These are phyloP conservation scores for Mortierella sp. DNA, from an alignment of 371 early-diverging fungal genomes.

Conservation along the genomic window DNA sequence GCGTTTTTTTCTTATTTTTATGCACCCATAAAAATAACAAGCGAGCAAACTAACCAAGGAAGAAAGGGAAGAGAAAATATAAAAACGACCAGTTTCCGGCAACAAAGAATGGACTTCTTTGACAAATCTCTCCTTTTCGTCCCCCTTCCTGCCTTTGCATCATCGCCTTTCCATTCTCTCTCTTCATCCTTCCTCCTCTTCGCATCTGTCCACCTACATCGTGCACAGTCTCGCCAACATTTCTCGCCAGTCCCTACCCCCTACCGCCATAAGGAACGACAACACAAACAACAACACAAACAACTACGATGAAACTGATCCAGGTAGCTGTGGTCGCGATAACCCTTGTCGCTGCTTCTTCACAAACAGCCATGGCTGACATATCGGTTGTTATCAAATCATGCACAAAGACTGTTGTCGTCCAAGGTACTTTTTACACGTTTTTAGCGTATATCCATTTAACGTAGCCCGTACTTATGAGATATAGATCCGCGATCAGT, in stretches of 20 bases:
- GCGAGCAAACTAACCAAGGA: neutral
- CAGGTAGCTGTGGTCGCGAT: neutral
- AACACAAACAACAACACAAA: neutral
- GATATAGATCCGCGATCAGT: neutral
- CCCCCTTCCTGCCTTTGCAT: conserved; percentile 3
- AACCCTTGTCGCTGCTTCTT: neutral
- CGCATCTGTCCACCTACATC: neutral
- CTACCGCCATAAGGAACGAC: neutral
- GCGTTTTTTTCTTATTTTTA: too few relatives aligned
- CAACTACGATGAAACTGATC: neutral
- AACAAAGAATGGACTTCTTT: neutral
- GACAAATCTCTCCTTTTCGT: neutral
- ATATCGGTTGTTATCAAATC: neutral
- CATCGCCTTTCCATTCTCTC: neutral
- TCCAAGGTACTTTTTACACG: neutral
- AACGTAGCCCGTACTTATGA: neutral
- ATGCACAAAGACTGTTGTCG: conserved; percentile 4
- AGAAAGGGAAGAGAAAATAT: neutral
- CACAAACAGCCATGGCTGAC: neutral
- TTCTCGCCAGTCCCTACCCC: neutral
- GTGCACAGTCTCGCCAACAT: neutral
- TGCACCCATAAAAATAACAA: neutral
- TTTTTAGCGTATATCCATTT: neutral
- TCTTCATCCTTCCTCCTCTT: neutral
- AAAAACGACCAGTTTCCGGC: neutral